Evolutionary conservation across 352 stramenopile species (phyloP).

Genomic region (Phytophthora ramorum): DNA sequence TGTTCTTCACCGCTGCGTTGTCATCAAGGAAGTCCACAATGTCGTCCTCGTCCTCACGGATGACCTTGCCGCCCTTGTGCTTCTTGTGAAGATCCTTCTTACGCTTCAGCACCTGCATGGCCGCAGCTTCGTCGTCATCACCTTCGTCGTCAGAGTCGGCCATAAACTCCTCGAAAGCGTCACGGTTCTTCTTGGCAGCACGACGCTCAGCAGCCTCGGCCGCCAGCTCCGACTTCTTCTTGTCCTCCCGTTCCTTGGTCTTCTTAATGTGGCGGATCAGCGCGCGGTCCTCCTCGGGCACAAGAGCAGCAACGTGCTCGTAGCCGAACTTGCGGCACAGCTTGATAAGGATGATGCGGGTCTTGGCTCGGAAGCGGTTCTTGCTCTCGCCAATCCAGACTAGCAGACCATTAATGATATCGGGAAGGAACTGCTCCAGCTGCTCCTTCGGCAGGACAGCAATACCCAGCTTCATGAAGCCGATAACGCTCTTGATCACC

Average conservation of each 20-base stretch:
- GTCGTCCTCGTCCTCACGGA: conserved; percentile 85
- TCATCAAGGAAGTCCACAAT: conserved; percentile 95
- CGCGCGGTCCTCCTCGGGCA: conserved; percentile 90
- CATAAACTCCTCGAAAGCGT: conserved; percentile 85
- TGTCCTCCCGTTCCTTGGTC: conserved; percentile 91
- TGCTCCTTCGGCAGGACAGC: conserved; percentile 90
- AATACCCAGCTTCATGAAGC: conserved; percentile 96
- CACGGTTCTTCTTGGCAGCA: conserved; percentile 58
- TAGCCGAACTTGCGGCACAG: conserved; percentile 95
- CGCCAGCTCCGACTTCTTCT: conserved; percentile 85
- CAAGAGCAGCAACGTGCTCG: conserved; percentile 89
- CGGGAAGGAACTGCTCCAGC: conserved; percentile 90
- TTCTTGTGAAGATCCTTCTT: conserved; percentile 85
- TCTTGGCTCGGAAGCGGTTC: conserved; percentile 96
- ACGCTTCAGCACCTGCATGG: conserved; percentile 80
- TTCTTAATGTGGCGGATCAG: conserved; percentile 97
- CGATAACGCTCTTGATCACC: conserved; percentile 96
- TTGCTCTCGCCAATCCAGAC: conserved; percentile 95
- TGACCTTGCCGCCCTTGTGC: conserved; percentile 78
- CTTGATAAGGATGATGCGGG: conserved; percentile 96
- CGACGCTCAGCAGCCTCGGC: conserved; percentile 47
- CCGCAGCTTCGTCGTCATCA: conserved; percentile 79
- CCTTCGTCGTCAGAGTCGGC: conserved; percentile 84
- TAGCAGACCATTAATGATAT: conserved; percentile 93
- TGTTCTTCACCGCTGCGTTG: conserved; percentile 91